Evolutionary conservation across 495 filamentous ascomycete genomes (phyloP).

Genomic region (Daldinia decipiens): DNA sequence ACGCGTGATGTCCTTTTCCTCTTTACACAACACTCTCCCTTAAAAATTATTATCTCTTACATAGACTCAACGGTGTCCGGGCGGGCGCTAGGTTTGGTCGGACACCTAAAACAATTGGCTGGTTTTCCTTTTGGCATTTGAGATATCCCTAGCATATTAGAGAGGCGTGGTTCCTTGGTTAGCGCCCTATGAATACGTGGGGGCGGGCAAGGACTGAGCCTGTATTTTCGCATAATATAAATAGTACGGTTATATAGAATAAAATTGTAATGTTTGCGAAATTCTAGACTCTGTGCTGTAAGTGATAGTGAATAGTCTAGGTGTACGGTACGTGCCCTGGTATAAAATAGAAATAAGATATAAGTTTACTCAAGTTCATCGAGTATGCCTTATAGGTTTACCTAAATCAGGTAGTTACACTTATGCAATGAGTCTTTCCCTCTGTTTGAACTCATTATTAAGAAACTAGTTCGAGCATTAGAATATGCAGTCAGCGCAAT

Average conservation of each 20-base stretch:
- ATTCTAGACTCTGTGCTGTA: background rate
- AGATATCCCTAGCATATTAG: constrained; percentile 44
- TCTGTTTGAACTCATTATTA: too few relatives aligned
- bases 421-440: too few relatives aligned
- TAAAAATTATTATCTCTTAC: constrained; percentile 17
- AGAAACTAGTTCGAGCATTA: too few relatives aligned
- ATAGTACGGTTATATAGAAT: constrained; percentile 32
- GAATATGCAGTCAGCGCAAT: too few relatives aligned
- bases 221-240: constrained; percentile 30
- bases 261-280: constrained; percentile 41
- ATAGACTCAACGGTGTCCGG: constrained; percentile 25
- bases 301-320: background rate
- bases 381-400: too few relatives aligned
- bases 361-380: too few relatives aligned
- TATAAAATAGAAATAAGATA: background rate
- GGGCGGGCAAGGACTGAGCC: constrained; percentile 15
- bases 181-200: constrained; percentile 17
- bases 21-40: constrained; percentile 23
- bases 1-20: constrained; percentile 37
- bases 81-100: constrained; percentile 28
- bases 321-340: background rate
- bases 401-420: too few relatives aligned
- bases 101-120: constrained; percentile 37
- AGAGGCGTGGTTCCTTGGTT: constrained; percentile 27
- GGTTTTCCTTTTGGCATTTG: constrained; percentile 40